Conservation (phyloP, 2,329 filamentous ascomycete genomes). For the Thelonectria olida region DNA sequence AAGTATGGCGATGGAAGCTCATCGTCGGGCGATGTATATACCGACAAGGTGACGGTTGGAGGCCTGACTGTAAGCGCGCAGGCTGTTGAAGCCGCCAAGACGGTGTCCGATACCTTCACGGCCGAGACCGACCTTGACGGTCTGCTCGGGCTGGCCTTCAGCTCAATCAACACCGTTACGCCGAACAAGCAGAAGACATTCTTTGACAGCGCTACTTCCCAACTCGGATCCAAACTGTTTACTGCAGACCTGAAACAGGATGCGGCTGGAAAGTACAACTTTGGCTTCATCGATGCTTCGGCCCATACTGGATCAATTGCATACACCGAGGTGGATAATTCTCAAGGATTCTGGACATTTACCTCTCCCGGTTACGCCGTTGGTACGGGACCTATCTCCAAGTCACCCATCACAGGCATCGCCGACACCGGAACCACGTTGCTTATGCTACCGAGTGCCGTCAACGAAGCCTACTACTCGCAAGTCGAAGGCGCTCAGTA, state of each 20-base stretch:
- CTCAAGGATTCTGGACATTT: constrained; percentile 73
- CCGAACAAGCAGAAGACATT: constrained; percentile 55
- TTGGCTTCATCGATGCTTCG: constrained; percentile 72
- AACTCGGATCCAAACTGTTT: constrained; percentile 58
- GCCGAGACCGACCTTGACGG: constrained; percentile 51
- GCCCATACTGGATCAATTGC: constrained; percentile 71
- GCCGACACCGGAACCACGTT: constrained; percentile 73
- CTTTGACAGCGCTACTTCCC: constrained; percentile 44
- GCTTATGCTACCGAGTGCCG: constrained; percentile 64
- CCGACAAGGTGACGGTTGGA: constrained; percentile 53
- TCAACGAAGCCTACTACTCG: constrained; percentile 60
- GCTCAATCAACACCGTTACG: constrained; percentile 52
- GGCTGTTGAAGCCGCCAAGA: constrained; percentile 54
- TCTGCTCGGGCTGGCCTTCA: constrained; percentile 55
- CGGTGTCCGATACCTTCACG: constrained; percentile 52
- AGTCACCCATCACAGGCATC: constrained; percentile 51
- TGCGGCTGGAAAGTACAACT: constrained; percentile 72
- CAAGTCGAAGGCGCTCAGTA: constrained; percentile 54
- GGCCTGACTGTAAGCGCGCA: constrained; percentile 51
- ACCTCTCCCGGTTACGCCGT: constrained; percentile 35
- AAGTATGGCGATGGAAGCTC: constrained; percentile 56
- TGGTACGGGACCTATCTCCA: constrained; percentile 37
- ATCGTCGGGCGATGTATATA: constrained; percentile 54
- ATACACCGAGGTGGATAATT: constrained; percentile 69
- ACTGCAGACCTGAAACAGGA: constrained; percentile 72